phyloP scores from a whole-genome alignment of 2,329 filamentous ascomycete species.

The Exophiala dermatitidis region DNA sequence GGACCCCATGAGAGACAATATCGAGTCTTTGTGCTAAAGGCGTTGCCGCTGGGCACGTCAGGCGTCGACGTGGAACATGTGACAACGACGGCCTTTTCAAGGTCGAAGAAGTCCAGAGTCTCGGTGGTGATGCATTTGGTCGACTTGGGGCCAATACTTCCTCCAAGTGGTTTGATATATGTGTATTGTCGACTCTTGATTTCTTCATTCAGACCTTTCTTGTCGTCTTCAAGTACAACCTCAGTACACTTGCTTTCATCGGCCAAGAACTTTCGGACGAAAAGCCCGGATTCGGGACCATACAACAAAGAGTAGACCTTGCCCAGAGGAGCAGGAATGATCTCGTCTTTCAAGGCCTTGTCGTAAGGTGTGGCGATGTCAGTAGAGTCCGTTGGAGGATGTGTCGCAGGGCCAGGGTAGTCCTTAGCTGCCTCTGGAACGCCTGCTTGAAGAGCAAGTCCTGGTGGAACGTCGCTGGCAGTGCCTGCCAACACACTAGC shows the following conservation, averaged over 20 bases:
- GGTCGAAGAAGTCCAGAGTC: conserved; percentile 72
- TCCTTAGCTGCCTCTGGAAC: conserved; percentile 44
- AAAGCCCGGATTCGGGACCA: conserved; percentile 67
- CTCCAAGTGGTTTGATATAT: conserved; percentile 86
- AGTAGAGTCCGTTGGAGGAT: conserved; percentile 77
- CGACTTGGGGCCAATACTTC: conserved; percentile 79
- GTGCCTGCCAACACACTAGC: conserved; percentile 19
- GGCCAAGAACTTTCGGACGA: conserved; percentile 79
- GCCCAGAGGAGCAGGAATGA: conserved; percentile 78
- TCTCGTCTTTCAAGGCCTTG: conserved; percentile 74
- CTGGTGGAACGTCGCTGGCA: conserved; percentile 28
- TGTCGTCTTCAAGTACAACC: conserved; percentile 74
- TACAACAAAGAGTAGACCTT: conserved; percentile 88
- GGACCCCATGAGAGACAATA: conserved; percentile 93
- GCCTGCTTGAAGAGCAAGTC: conserved; percentile 31
- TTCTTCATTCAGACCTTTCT: conserved; percentile 67
- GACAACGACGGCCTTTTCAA: conserved; percentile 81
- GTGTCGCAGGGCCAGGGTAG: conserved; percentile 76
- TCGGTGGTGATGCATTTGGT: conserved; percentile 91
- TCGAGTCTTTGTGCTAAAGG: conserved; percentile 85
- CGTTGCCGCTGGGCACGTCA: conserved; percentile 87
- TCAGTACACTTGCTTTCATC: conserved; percentile 75
- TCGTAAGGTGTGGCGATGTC: conserved; percentile 76
- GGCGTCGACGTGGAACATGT: conserved; percentile 79
- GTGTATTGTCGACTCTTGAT: conserved; percentile 67